Base-by-base conservation (phyloP, 2,329 filamentous ascomycete species). In the Penicillium capsulatum region DNA sequence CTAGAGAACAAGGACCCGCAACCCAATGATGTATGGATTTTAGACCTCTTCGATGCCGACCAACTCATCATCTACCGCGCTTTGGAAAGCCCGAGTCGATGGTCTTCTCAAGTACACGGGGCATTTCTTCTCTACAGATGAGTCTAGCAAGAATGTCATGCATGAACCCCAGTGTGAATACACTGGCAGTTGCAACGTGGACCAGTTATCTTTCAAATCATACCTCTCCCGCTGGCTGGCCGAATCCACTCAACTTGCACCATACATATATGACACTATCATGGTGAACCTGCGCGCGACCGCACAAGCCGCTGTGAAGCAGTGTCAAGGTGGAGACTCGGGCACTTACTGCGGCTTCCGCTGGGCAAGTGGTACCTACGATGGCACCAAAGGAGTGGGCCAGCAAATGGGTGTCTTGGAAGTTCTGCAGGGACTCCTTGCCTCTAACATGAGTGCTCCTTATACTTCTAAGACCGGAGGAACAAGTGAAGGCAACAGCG, bases 131-230 rank as follows among this genome's bases (percentile, higher is more conserved):
- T 77, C 74, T 2, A 64, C 66, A 27, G 61, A 61, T 2, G 73
- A 75, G 40, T 86, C 87, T 65, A 72, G 76, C 52, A 62, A 68
- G 1, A 54, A 63, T 13, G 64, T 87, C 58, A 74, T 86, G 59
- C 76, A 72, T 53, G 84, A 89, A 65, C 71, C 72, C 46, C 75
- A 77, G 19, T 90, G 85, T 66, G 84, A 89, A 66, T 65, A 63
- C 6, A 63, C 63, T 41, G 65, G 67, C 39, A 70, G 69, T 17
- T 90, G 85, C 71, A 77, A 86, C 66, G 73, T 73, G 47, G 84
- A 89, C 61, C 83, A 88, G 66, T 75, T 76, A 54, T 80, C 75
- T 33, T 89, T 88, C 77, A 89, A 89, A 66, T 84, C 81, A 8
- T 88, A 86, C 61, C 70, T 87, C 17, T 66, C 78, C 17, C 80